These are phyloP conservation scores for Lathyrus tuberosus DNA, from an alignment of 306 rosid species.

Conservation along the genomic window DNA sequence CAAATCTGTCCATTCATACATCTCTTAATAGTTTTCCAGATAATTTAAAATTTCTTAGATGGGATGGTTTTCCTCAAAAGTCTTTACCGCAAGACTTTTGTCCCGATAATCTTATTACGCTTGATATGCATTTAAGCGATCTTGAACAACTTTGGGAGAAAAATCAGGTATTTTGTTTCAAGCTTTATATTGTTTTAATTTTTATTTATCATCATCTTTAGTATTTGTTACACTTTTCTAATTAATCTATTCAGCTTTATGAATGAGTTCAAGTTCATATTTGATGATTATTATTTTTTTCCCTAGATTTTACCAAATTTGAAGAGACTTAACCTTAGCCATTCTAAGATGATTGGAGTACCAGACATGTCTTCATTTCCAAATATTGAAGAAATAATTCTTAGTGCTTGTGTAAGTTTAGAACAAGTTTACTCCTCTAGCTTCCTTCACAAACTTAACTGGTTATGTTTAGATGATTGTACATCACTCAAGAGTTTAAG, in stretches of 20 bases:
- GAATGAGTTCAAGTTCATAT: neutral
- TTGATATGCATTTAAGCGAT: neutral
- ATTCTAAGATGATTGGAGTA: constrained; percentile 15
- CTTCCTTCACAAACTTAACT: constrained; percentile 34
- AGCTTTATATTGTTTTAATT: neutral
- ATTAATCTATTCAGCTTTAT: neutral
- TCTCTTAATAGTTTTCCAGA: constrained; percentile 7
- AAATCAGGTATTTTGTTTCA: constrained; percentile 31
- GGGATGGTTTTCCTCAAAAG: constrained; percentile 31
- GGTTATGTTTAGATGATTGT: constrained; percentile 28
- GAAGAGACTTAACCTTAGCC: constrained; percentile 32
- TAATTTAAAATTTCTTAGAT: constrained; percentile 22
- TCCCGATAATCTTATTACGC: constrained; percentile 21
- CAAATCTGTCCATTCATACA: constrained; percentile 5
- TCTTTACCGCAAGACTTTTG: neutral
- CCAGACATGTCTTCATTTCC: constrained; percentile 31
- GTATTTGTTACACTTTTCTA: too few relatives aligned
- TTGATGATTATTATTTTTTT: too few relatives aligned
- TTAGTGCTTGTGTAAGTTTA: constrained; percentile 3
- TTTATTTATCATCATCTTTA: neutral
- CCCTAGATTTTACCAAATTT: constrained; percentile 36
- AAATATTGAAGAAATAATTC: constrained; percentile 43
- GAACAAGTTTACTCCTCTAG: constrained; percentile 29
- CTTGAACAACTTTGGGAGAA: constrained; percentile 40
- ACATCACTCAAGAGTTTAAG: neutral